Base-by-base conservation (phyloP, 176 grass and related monocot species). In the Otatea glauca region DNA sequence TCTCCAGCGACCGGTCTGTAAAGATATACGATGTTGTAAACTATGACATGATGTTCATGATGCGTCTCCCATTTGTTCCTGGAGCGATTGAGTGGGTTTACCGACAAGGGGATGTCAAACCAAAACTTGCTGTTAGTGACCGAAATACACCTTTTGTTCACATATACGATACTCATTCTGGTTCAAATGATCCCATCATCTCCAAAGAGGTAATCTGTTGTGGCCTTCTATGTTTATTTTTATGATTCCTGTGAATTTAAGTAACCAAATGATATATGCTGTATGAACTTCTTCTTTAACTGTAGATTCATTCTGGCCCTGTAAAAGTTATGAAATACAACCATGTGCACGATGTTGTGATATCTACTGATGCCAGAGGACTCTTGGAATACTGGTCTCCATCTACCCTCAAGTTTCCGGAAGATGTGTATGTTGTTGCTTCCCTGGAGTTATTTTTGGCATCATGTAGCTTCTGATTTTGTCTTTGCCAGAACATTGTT, bases 21-120 rank as follows among this genome's bases (percentile, higher is more conserved):
- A 99, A 99, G 88, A 91, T 99, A 87, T 99, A 99, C 56, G 96
- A 99, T 89, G 96, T 96, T 64, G 91, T 99, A 25, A 99, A 96
- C 86, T 99, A 94, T 88, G 96, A 99, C 82, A 99, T 99, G 96
- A 99, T 91, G 91, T 91, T 99, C 84, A 99, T 99, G 96, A 96
- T 99, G 89, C 89, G 93, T 13, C 89, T 96, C 68, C 89, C 86
- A 41, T 99, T 87, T 91, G 72, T 89, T 76, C 89, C 96, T 87
- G 93, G 96, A 14, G 88, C 93, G 4, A 73, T 96, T 70, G 93
- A 99, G 72, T 99, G 96, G 96, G 96, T 94, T 72, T 87, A 99
- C 65, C 81, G 91, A 56, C 91, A 93, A 75, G 93, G 96, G 38
- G 96, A 92, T 85, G 93, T 99, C 63, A 99, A 95, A 80, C 83